A percentile compares a stretch with the other conserved stretches of the same genome.
phyloP scores from a whole-genome alignment of 306 rosid genomes.

The Aeschynomene evenia region DNA sequence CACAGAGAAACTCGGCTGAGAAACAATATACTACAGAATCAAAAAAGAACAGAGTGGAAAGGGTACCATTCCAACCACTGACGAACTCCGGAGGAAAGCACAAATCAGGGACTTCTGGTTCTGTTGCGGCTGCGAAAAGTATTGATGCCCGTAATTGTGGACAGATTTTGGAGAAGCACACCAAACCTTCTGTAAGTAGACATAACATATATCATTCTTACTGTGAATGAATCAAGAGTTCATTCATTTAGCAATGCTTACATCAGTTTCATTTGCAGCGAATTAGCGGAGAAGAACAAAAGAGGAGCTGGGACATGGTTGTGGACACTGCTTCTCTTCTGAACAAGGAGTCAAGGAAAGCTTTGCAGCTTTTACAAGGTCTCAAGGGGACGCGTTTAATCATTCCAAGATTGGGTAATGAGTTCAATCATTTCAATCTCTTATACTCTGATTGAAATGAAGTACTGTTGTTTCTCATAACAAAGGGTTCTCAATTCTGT shows the following conservation, averaged over 20 bases:
- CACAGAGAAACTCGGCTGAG: constrained; percentile 38
- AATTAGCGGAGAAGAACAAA: constrained; percentile 36
- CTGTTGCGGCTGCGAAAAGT: constrained; percentile 41
- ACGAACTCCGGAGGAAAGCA: constrained; percentile 32
- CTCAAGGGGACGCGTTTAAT: constrained; percentile 69
- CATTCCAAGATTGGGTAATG: constrained; percentile 74
- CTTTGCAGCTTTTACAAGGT: constrained; percentile 78
- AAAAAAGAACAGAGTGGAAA: constrained; percentile 38
- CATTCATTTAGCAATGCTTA: constrained; percentile 22
- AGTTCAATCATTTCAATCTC: constrained; percentile 16
- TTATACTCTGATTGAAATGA: neutral
- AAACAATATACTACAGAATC: constrained; percentile 28
- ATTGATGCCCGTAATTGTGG: constrained; percentile 25
- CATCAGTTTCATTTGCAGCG: constrained; percentile 46
- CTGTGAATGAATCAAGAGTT: constrained; percentile 23
- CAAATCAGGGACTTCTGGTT: constrained; percentile 30
- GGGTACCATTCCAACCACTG: constrained; percentile 64
- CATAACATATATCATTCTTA: constrained; percentile 7
- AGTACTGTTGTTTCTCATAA: neutral
- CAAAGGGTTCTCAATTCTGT: constrained; percentile 19
- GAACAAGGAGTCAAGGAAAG: constrained; percentile 78
- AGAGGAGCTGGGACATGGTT: constrained; percentile 68
- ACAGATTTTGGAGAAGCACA: constrained; percentile 27
- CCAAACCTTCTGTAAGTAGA: constrained; percentile 44
- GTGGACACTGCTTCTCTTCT: constrained; percentile 72